Base-by-base conservation (phyloP, 768 basidiomycete species). In the Agrocybe chaxingu region DNA sequence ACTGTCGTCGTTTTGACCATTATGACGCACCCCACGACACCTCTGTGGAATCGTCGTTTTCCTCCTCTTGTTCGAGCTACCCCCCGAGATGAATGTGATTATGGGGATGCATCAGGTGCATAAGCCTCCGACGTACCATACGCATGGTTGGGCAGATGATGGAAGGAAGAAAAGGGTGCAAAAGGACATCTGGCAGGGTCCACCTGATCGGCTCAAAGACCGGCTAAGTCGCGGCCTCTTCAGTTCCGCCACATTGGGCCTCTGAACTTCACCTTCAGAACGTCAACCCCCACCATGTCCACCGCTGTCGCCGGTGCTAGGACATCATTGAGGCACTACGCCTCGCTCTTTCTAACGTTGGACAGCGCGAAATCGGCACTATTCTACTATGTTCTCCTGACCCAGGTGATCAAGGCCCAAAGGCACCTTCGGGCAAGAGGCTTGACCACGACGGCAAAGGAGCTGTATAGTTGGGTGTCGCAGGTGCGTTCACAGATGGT, bases 11-110 rank as follows among this genome's bases (percentile, higher is more conserved):
- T 46, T 34, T 39, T 35, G 37, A 45, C 37, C 39, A 57, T 42
- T 32, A 40, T 36, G 48, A 58, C 77, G 54, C 53, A 89, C 90
- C 90, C 90, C 89, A 92, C 33, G 88, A 89, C 43, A 93, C 90
- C 64, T 92, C 88, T 16, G 80, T 79, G 12, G 77, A 75, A 52
- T 89, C 85, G 44, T 88, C 85, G 45, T 70, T 77, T 68, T 92
- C 91, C 50, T 92, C 89, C 59, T 88, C 82, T 50, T 83, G 82
- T 58, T 83, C 79, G 57, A 92, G 71, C 89, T 90, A 61, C 48
- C 42, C 46, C 18, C 30, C 13, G 29, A 31, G 35, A 39, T 54
- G 34, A 52, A 16, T 24, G 43, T 47, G 43, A 47, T 48, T 24
- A 42, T 43, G n/a, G 24, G 24, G 24, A 24, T 24, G 24, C 24